phyloP scores from a whole-genome alignment of 257 asterid genomes.

The Plectranthus barbatus region DNA sequence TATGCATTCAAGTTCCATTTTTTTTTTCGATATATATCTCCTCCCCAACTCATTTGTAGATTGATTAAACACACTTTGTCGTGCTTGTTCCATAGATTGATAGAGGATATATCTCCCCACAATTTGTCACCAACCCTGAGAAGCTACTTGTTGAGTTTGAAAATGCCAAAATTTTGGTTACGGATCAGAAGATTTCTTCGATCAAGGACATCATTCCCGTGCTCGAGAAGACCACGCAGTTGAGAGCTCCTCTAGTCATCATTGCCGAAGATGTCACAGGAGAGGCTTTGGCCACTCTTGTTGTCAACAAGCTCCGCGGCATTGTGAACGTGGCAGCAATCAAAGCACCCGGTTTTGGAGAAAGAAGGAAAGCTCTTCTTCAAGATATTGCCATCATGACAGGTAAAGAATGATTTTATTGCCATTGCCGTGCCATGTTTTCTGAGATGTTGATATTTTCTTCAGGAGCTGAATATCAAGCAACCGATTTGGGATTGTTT shows the following conservation, averaged over 20 bases:
- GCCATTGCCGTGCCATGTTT: no score
- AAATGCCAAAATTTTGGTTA: constrained; percentile 68
- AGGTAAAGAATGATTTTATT: constrained; percentile 28
- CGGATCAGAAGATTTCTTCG: constrained; percentile 84
- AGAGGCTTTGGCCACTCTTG: constrained; percentile 97
- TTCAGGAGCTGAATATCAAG: constrained; percentile 94
- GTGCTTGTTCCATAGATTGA: constrained; percentile 51
- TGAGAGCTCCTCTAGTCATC: constrained; percentile 74
- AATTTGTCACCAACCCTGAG: constrained; percentile 86
- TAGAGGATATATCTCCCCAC: constrained; percentile 93
- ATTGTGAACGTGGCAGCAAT: constrained; percentile 90
- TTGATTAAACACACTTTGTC: neutral
- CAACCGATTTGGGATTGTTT: constrained; percentile 71
- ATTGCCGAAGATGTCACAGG: constrained; percentile 93
- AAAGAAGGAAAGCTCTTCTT: constrained; percentile 88
- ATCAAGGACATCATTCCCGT: constrained; percentile 90
- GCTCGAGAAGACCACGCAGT: constrained; percentile 78
- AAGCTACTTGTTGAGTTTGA: constrained; percentile 79
- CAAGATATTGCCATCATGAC: constrained; percentile 96
- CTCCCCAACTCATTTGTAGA: neutral
- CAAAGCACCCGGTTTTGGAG: constrained; percentile 99
- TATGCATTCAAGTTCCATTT: neutral
- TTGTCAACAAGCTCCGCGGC: constrained; percentile 92
- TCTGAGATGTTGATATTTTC: neutral
- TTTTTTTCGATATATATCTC: neutral